Evolutionary conservation across 331 rosid genomes (phyloP).

Genomic region (Rhamnella rubrinervis): DNA sequence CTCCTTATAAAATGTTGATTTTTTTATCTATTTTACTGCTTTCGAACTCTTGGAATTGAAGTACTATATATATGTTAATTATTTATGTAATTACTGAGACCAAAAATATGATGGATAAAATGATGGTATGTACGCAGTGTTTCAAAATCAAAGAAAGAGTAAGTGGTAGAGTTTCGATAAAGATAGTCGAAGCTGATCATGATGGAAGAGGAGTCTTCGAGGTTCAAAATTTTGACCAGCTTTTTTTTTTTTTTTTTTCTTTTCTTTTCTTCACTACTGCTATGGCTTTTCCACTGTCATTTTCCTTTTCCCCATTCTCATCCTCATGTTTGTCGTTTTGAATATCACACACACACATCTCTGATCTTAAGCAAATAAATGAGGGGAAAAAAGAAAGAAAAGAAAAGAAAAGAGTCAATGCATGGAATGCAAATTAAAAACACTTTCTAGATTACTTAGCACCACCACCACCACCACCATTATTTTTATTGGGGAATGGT

Average conservation of each 20-base stretch:
- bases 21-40: too few species aligned
- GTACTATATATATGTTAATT: too few species aligned
- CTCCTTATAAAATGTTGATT: too few species aligned
- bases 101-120: constrained; percentile 20
- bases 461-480: constrained; percentile 17
- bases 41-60: too few species aligned
- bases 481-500: constrained; percentile 80
- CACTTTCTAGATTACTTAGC: constrained; percentile 37
- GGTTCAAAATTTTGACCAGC: constrained; percentile 95
- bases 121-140: constrained; percentile 34
- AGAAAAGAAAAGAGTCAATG: background rate
- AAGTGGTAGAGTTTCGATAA: constrained; percentile 88
- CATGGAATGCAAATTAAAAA: constrained; percentile 6
- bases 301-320: constrained; percentile 47
- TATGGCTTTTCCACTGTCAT: constrained; percentile 73
- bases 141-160: constrained; percentile 57
- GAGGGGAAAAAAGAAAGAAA: background rate
- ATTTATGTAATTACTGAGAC: too few species aligned
- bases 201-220: constrained; percentile 79
- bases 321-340: constrained; percentile 19
- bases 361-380: background rate
- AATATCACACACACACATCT: constrained; percentile 31
- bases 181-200: constrained; percentile 89
- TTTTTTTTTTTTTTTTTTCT: too few species aligned
- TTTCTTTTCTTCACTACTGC: constrained; percentile 43